Base-by-base conservation (phyloP, 768 basidiomycete species). In the Hydnum rufescens region DNA sequence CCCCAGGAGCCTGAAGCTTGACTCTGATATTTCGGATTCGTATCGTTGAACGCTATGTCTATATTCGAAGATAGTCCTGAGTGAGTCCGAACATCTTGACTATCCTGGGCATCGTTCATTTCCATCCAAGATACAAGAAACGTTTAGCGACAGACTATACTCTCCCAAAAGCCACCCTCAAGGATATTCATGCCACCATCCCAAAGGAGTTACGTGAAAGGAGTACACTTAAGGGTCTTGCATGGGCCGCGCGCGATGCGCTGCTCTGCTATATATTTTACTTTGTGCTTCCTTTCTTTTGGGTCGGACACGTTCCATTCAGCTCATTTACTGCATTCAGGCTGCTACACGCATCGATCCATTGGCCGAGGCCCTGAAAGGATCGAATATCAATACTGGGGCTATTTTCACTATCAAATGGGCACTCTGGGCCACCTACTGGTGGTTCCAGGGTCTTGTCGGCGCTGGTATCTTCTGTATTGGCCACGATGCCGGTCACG, bases 401-500 rank as follows among this genome's bases (percentile, higher is more conserved):
- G 58, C 67, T 25, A 61, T 75, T 31, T 73, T 71, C 61, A 64
- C 64, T 44, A 26, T 26, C 26, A 47, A 47, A 26, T 47, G 44
- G 44, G 44, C 13, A 0, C 59, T 88, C 31, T 92, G 87, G 87
- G 70, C 80, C 2, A 57, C 83, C 42, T 93, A 93, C 65, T 72
- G 78, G 29, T 83, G 92, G 67, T 75, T 74, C 62, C 67, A 80
- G 4, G 90, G 93, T 52, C 76, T 93, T 29, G 83, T 89, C 55
- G 80, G 73, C 3, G 96, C 89, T 19, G 93, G 93, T 55, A 70
- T 96, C 51, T 96, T 92, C 93, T 81, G 90, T 57, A 70, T 93
- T 55, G 90, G 80, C 44, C 89, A 93, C 62, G 90, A 96, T 67
- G 90, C 86, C 59, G 93, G 93, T 31, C 93, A 99, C 65, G 89